phyloP scores from a whole-genome alignment of 495 filamentous ascomycete genomes.

The Penicillium chermesinum region DNA sequence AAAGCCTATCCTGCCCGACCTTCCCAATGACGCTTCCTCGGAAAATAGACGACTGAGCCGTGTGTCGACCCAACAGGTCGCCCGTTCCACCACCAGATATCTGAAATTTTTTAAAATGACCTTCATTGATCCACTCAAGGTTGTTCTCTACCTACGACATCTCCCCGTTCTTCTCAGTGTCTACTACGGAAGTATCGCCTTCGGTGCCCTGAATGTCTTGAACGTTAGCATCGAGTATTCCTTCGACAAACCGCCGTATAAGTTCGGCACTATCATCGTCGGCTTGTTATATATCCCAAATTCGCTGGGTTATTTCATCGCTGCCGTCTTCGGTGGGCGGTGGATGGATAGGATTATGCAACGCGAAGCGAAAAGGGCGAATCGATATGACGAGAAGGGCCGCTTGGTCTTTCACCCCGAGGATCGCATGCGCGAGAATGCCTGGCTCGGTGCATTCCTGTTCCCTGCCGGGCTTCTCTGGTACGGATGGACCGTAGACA shows the following conservation, averaged over 20 bases:
- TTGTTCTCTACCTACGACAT: conserved; percentile 74
- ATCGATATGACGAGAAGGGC: conserved; percentile 64
- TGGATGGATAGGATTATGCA: conserved; percentile 93
- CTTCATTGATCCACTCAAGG: conserved; percentile 74
- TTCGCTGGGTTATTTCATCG: conserved; percentile 70
- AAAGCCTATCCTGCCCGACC: conserved; percentile 14
- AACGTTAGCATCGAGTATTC: conserved; percentile 79
- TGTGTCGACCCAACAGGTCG: conserved; percentile 58
- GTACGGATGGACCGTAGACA: conserved; percentile 62
- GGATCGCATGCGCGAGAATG: conserved; percentile 87
- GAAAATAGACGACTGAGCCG: conserved; percentile 44
- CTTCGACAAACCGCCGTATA: conserved; percentile 70
- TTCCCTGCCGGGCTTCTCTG: conserved; percentile 65
- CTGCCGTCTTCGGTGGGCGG: conserved; percentile 68
- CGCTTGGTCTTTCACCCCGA: conserved; percentile 71
- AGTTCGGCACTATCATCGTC: conserved; percentile 66
- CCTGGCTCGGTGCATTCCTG: conserved; percentile 70
- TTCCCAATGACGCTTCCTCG: conserved; percentile 16
- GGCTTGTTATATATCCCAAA: conserved; percentile 78
- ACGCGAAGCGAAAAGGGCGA: conserved; percentile 67
- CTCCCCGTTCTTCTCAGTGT: conserved; percentile 77
- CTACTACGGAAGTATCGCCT: conserved; percentile 76
- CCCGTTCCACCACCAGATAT: conserved; percentile 49
- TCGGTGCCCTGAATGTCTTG: conserved; percentile 76
- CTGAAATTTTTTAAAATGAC: conserved; percentile 55